Base-by-base conservation (phyloP, 2,329 filamentous ascomycete genomes). In the Lomentospora prolificans region DNA sequence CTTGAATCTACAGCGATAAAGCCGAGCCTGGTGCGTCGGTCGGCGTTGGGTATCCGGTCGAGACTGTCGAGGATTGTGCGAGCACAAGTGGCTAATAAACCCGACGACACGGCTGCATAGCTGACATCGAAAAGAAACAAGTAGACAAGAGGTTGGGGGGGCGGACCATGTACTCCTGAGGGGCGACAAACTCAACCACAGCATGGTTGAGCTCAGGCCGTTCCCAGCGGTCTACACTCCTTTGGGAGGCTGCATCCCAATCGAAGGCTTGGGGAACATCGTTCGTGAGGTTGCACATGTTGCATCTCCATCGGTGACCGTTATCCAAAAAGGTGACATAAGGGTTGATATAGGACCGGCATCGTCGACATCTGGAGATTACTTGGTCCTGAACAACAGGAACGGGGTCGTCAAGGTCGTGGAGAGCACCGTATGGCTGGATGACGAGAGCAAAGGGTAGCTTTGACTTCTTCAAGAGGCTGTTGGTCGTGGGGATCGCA, bases 241-340 rank as follows among this genome's bases (percentile, higher is more conserved):
- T 91, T 71, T 97, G 92, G 55, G 90, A 79, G 48, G 89, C 86
- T 31, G 90, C 86, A 71, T 99, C 94, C 94, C 94, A 99, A 69
- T 99, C 94, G 62, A 99, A 99, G 36, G 91, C 91, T 72, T 99
- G 94, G n/a, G 94, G 94, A 39, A 97, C 92, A 64, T 99, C 94
- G 69, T 99, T 99, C 63, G 91, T 96, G 61, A 99, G 78, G 71
- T 96, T 97, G 72, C 94, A 99, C 91, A 99, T 96, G 74, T 99
- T 99, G 76, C 94, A 99, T 66, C 92, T 86, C 94, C 94, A 99
- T 67, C 94, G 83, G 73, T 99, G 94, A 50, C 94, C 94, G 67
- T 97, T 90, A 65, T 99, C 94, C 59, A 99, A 76, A 74, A 99
- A 99, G 50, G 89, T 90, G 58, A 95, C 94, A 64, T 92, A 99